A percentile compares a stretch with the other conserved stretches of the same genome.
phyloP scores from a whole-genome alignment of 352 stramenopile species.

The Aphanomyces euteiches region DNA sequence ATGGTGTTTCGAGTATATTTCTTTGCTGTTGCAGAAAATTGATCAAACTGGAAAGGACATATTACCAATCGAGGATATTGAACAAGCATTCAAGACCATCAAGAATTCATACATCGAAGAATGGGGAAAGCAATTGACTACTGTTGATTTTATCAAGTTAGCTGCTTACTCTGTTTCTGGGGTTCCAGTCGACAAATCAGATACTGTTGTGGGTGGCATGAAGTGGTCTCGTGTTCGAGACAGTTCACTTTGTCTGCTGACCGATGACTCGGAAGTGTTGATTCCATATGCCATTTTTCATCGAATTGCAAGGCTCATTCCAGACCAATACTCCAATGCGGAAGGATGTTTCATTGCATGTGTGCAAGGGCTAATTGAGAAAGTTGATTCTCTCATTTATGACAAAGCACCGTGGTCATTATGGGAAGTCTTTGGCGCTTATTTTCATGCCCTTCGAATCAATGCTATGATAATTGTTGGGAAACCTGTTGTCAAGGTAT shows the following conservation, averaged over 20 bases:
- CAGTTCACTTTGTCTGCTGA: background rate
- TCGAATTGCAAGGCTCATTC: background rate
- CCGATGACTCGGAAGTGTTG: background rate
- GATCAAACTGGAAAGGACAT: background rate
- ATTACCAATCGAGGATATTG: background rate
- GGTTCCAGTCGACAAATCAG: background rate
- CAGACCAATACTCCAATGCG: background rate
- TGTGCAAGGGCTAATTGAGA: constrained; percentile 1
- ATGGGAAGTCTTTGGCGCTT: background rate
- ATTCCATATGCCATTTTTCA: constrained; percentile 2
- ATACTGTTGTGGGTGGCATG: background rate
- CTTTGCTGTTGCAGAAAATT: background rate
- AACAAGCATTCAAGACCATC: background rate
- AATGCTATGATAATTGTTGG: constrained; percentile 5
- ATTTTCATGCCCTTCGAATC: constrained; percentile 8
- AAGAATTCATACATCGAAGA: background rate
- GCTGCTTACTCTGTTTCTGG: background rate
- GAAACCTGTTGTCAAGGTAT: background rate
- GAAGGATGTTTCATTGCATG: background rate
- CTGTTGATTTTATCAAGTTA: background rate
- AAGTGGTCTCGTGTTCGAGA: background rate
- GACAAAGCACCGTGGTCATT: background rate
- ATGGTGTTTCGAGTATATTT: constrained; percentile 35
- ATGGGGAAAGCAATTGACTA: background rate
- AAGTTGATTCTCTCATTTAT: background rate